Conservation (phyloP, 495 filamentous ascomycete species). For the Halenospora varia region DNA sequence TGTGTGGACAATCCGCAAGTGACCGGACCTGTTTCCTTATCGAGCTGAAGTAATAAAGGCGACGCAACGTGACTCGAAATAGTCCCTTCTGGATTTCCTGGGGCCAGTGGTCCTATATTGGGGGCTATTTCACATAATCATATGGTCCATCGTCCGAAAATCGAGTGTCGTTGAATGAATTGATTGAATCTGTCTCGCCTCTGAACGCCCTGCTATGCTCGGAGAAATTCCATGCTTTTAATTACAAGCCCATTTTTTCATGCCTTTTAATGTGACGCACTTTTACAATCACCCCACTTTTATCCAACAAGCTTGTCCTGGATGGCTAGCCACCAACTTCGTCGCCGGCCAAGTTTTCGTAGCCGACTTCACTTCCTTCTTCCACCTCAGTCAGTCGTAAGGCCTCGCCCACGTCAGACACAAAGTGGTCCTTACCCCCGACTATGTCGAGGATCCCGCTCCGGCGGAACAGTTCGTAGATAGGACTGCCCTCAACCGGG, state of each 20-base stretch:
- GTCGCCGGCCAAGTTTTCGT: constrained; percentile 16
- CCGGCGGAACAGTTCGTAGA: constrained; percentile 68
- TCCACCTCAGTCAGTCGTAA: constrained; percentile 73
- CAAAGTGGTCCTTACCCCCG: constrained; percentile 73
- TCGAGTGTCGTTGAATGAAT: neutral
- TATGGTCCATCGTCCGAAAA: neutral
- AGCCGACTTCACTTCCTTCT: constrained; percentile 21
- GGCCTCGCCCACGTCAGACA: constrained; percentile 78
- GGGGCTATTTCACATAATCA: neutral
- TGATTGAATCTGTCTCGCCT: neutral
- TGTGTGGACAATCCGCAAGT: too few species aligned
- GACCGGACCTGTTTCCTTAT: too few species aligned
- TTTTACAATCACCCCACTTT: neutral
- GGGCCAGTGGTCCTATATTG: neutral
- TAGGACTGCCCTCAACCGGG: constrained; percentile 52
- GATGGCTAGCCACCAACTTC: constrained; percentile 13
- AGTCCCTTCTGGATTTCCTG: neutral
- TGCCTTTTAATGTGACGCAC: neutral
- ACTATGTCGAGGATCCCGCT: constrained; percentile 81
- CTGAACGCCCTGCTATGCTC: neutral
- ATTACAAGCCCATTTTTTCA: neutral
- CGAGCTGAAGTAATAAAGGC: too few species aligned
- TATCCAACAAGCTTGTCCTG: neutral
- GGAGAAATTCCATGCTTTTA: neutral
- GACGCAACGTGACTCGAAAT: neutral